phyloP scores from a whole-genome alignment of 805 yeast species.

The Ogataea thermomethanolica region DNA sequence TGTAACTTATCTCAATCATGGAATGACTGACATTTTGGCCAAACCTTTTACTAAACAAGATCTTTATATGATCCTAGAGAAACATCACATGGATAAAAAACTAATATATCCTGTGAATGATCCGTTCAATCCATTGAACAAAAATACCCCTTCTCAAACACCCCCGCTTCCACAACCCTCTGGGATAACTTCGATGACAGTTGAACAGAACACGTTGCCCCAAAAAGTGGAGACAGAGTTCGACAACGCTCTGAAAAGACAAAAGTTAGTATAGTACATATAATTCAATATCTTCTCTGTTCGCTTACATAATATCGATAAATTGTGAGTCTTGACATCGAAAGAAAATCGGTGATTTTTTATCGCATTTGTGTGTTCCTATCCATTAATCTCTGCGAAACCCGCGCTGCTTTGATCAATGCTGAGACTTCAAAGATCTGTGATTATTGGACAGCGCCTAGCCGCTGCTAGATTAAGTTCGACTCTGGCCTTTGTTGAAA shows the following conservation, averaged over 20 bases:
- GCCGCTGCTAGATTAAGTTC: conserved; percentile 47
- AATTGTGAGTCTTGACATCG: neutral
- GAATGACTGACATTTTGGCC: conserved; percentile 89
- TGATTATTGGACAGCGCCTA: conserved; percentile 3
- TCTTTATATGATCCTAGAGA: conserved; percentile 70
- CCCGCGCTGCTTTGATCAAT: neutral
- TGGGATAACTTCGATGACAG: conserved; percentile 1
- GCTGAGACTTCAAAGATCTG: conserved; percentile 7
- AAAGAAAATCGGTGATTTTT: no score
- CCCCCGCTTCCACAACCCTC: conserved; percentile 1
- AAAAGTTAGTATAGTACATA: conserved; percentile 8
- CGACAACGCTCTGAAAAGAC: conserved; percentile 16
- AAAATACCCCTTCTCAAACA: conserved; percentile 2
- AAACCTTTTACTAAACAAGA: conserved; percentile 92
- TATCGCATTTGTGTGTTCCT: no score
- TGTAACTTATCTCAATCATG: conserved; percentile 76
- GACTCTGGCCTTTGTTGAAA: conserved; percentile 76
- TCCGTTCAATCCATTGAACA: conserved; percentile 19
- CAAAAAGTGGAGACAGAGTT: conserved; percentile 9
- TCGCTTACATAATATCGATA: conserved; percentile 1
- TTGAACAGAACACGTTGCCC: conserved; percentile 1
- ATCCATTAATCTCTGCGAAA: no score
- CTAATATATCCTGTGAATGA: conserved; percentile 25
- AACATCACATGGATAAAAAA: conserved; percentile 54
- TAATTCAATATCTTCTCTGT: neutral